phyloP scores from a whole-genome alignment of 768 basidiomycete species.

The Tricholoma hemisulphureum region DNA sequence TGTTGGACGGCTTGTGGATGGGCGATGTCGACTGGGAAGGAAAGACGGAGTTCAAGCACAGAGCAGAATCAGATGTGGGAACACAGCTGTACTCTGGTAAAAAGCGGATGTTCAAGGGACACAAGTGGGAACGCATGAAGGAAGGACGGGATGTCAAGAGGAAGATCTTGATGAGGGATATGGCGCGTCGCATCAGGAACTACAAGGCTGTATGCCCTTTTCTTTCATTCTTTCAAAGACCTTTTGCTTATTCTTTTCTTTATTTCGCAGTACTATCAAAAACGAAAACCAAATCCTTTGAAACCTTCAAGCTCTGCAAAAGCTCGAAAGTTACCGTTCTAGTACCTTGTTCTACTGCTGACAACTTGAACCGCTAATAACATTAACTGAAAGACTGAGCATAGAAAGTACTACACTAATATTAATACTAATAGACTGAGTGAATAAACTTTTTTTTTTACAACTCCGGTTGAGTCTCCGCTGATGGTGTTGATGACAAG shows the following conservation, averaged over 20 bases:
- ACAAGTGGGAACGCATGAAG: constrained; percentile 73
- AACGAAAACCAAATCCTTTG: constrained; percentile 57
- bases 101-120: constrained; percentile 93
- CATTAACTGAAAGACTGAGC: too few relatives aligned
- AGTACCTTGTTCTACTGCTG: constrained; percentile 17
- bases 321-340: constrained; percentile 62
- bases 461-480: constrained; percentile 21
- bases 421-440: too few relatives aligned
- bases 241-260: constrained; percentile 2
- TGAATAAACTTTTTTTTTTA: too few relatives aligned
- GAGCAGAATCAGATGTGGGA: constrained; percentile 53
- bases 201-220: constrained; percentile 59
- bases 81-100: constrained; percentile 69
- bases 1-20: constrained; percentile 26
- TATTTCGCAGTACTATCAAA: constrained; percentile 43
- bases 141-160: constrained; percentile 47
- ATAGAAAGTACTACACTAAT: too few relatives aligned
- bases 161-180: constrained; percentile 62
- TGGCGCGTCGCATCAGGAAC: constrained; percentile 61
- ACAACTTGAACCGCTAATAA: too few relatives aligned
- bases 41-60: constrained; percentile 39
- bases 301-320: constrained; percentile 48
- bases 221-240: not conserved
- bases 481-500: constrained; percentile 7
- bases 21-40: constrained; percentile 44